phyloP scores from a whole-genome alignment of 2,329 filamentous ascomycete species.

The Tolypocladium amazonense region DNA sequence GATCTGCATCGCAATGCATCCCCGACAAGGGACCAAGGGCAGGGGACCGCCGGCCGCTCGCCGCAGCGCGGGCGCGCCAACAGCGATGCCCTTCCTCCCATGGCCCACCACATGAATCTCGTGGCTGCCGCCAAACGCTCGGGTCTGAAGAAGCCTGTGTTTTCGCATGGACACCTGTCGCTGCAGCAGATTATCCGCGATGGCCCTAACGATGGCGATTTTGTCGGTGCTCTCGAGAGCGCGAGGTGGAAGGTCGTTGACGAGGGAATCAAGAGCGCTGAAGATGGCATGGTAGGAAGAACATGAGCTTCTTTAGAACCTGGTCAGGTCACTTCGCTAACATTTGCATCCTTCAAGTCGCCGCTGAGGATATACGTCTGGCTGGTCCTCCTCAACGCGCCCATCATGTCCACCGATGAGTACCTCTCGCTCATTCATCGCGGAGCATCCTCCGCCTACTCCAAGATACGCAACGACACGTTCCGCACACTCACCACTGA shows the following conservation, averaged over 20 bases:
- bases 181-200: conserved; percentile 72
- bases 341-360: conserved; percentile 46
- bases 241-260: conserved; percentile 63
- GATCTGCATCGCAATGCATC: conserved; percentile 29
- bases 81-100: conserved; percentile 51
- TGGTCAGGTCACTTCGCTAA: background rate
- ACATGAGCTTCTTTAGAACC: background rate
- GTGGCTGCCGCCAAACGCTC: conserved; percentile 23
- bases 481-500: conserved; percentile 95
- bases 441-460: conserved; percentile 86
- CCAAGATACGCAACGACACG: conserved; percentile 97
- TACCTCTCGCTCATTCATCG: conserved; percentile 89
- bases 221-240: conserved; percentile 55
- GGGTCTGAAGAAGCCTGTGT: conserved; percentile 31
- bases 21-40: conserved; percentile 14
- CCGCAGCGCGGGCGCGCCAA: conserved; percentile 56
- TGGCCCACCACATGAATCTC: conserved; percentile 25
- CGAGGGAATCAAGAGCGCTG: conserved; percentile 66
- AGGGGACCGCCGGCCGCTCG: conserved; percentile 22
- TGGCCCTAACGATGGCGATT: conserved; percentile 64
- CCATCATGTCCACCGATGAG: conserved; percentile 72
- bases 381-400: conserved; percentile 84
- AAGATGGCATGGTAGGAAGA: conserved; percentile 63
- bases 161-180: conserved; percentile 45
- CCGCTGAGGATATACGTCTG: conserved; percentile 90